A percentile compares a stretch with the other conserved stretches of the same genome.
phyloP scores from a whole-genome alignment of 257 asterid species.

The Striga asiatica region DNA sequence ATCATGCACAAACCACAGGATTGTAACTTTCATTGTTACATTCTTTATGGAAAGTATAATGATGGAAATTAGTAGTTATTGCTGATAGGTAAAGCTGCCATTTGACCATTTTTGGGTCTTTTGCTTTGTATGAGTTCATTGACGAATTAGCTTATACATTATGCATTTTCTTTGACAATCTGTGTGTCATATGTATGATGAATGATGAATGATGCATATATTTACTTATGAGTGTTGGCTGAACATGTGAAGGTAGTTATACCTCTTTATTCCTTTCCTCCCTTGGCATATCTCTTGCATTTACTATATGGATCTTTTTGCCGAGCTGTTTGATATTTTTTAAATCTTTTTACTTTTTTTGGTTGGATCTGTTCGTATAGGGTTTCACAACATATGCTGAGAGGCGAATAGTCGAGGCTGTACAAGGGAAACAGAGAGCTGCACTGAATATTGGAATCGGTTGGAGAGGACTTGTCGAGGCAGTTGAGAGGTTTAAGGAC shows the following conservation, averaged over 20 bases:
- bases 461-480: constrained; percentile 74
- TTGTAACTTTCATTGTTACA: background rate
- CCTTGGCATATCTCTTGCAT: background rate
- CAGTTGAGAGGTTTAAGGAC: constrained; percentile 75
- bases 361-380: constrained; percentile 27
- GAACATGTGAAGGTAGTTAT: background rate
- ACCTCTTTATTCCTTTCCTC: background rate
- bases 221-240: background rate
- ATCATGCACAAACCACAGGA: background rate
- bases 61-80: background rate
- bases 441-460: constrained; percentile 69
- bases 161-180: background rate
- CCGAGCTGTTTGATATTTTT: background rate
- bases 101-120: background rate
- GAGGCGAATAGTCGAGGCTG: constrained; percentile 83
- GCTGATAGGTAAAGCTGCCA: background rate
- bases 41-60: background rate
- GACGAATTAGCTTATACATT: background rate
- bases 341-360: no score
- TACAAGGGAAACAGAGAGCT: constrained; percentile 81
- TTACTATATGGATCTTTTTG: background rate
- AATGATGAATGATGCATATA: background rate
- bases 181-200: background rate
- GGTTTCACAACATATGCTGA: constrained; percentile 95
- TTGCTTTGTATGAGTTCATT: background rate